Conservation (phyloP, 345 rosid genomes). For the Salix viminalis region DNA sequence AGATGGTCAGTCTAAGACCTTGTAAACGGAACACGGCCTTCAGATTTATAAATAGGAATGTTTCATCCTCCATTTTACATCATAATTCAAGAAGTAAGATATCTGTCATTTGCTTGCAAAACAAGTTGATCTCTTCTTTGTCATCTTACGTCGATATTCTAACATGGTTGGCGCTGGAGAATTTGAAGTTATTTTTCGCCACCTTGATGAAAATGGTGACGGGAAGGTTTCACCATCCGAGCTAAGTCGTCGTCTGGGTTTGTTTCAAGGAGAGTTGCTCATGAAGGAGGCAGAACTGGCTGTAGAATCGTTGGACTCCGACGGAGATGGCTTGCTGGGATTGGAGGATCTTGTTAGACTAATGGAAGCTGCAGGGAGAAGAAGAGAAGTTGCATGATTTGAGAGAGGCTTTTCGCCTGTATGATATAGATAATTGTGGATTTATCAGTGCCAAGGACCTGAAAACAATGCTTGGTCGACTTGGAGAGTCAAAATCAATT, state of each 20-base stretch:
- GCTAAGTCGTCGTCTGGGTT: constrained; percentile 24
- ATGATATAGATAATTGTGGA: constrained; percentile 37
- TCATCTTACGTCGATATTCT: neutral
- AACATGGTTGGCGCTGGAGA: constrained; percentile 1
- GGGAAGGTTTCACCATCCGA: constrained; percentile 47
- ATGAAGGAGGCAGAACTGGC: constrained; percentile 29
- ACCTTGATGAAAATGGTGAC: constrained; percentile 40
- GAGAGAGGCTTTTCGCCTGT: constrained; percentile 43
- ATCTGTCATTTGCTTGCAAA: neutral
- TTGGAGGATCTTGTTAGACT: constrained; percentile 41
- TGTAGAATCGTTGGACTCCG: constrained; percentile 31
- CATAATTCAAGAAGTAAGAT: neutral
- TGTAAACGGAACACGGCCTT: neutral
- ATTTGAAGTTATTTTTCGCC: constrained; percentile 26
- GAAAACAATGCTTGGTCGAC: constrained; percentile 38
- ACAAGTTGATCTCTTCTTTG: neutral
- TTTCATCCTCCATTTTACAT: neutral
- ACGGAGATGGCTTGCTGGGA: constrained; percentile 45
- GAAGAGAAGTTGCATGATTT: constrained; percentile 44
- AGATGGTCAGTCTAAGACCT: neutral
- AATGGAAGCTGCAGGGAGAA: constrained; percentile 42
- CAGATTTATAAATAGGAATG: neutral
- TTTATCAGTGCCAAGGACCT: constrained; percentile 36
- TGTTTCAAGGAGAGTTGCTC: constrained; percentile 26
- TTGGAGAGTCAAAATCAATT: constrained; percentile 38